Percentiles rank a stretch among this genome's conserved stretches.
Evolutionary conservation across 768 basidiomycete species (phyloP).

Genomic region (Tylopilus rubrobrunneus): DNA sequence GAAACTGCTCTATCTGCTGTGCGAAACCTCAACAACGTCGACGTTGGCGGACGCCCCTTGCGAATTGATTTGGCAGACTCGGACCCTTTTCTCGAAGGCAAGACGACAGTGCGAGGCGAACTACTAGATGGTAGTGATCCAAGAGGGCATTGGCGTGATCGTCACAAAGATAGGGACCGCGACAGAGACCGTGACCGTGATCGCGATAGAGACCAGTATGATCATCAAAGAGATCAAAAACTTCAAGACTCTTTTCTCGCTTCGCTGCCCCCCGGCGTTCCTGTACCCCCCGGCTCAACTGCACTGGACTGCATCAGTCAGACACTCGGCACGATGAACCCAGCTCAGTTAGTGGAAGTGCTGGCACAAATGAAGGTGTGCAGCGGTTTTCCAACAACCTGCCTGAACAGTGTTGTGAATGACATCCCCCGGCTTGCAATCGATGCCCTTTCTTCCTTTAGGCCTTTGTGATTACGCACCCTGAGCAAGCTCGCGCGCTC

Average conservation of each 20-base stretch:
- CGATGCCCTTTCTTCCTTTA: constrained; percentile 38
- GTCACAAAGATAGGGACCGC: constrained; percentile 49
- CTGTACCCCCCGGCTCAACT: constrained; percentile 64
- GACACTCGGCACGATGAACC: constrained; percentile 79
- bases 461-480: constrained; percentile 90
- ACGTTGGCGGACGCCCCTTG: constrained; percentile 88
- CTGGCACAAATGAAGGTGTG: constrained; percentile 97
- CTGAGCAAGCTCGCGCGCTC: constrained; percentile 81
- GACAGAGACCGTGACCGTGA: constrained; percentile 50
- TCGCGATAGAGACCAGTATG: constrained; percentile 38
- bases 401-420: constrained; percentile 20
- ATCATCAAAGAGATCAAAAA: constrained; percentile 32
- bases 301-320: constrained; percentile 82
- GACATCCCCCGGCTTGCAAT: constrained; percentile 5
- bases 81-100: constrained; percentile 87
- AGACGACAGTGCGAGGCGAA: constrained; percentile 84
- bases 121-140: constrained; percentile 60
- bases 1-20: constrained; percentile 95
- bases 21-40: constrained; percentile 89
- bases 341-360: constrained; percentile 85
- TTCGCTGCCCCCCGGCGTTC: constrained; percentile 71
- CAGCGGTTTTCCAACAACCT: constrained; percentile 21
- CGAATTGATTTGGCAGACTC: constrained; percentile 94
- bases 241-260: constrained; percentile 54
- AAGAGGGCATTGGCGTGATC: constrained; percentile 38